Conservation (phyloP, 1,284 basidiomycete species). For the Mrakiaceae sp. region DNA sequence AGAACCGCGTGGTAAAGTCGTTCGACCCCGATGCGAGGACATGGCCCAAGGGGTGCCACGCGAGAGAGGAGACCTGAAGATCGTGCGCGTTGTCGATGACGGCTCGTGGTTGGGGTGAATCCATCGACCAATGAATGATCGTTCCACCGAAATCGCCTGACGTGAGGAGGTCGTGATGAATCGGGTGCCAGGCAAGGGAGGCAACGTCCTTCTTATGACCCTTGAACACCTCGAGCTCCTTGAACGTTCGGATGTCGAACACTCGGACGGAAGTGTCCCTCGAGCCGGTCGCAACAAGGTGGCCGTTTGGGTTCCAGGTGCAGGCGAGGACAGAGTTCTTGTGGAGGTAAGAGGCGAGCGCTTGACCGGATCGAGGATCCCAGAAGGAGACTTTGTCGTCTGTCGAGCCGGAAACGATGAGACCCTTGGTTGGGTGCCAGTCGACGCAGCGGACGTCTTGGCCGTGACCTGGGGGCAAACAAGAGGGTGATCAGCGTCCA, state of each 20-base stretch:
- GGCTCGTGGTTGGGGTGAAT: slow-evolving; percentile 52
- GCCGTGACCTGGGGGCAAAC: slow-evolving; percentile 57
- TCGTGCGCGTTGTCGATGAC: slow-evolving; percentile 87
- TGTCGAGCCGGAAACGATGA: slow-evolving; percentile 88
- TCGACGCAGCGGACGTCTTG: slow-evolving; percentile 99
- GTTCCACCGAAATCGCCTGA: slow-evolving; percentile 89
- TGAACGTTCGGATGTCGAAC: slow-evolving; percentile 98
- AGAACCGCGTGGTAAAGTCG: slow-evolving; percentile 96
- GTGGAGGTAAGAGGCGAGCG: slow-evolving; percentile 54
- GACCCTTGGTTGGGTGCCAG: slow-evolving; percentile 94
- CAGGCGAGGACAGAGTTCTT: slow-evolving; percentile 94
- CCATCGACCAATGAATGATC: slow-evolving; percentile 84
- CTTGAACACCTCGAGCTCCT: slow-evolving; percentile 78
- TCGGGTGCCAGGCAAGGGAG: slow-evolving; percentile 89
- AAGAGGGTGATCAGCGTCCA: background rate
- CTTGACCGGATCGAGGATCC: slow-evolving; percentile 85
- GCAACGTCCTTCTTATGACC: slow-evolving; percentile 98
- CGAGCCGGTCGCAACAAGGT: slow-evolving; percentile 84
- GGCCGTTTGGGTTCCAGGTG: slow-evolving; percentile 84
- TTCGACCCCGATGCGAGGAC: slow-evolving; percentile 84
- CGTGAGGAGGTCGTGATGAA: slow-evolving; percentile 74
- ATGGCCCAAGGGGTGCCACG: slow-evolving; percentile 93
- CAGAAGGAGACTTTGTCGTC: slow-evolving; percentile 99
- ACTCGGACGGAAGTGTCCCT: slow-evolving; percentile 88
- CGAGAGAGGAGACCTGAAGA: slow-evolving; percentile 89